These are phyloP conservation scores for Pichia thaimueangensis DNA, from an alignment of 805 yeast genomes.

Conservation along the genomic window DNA sequence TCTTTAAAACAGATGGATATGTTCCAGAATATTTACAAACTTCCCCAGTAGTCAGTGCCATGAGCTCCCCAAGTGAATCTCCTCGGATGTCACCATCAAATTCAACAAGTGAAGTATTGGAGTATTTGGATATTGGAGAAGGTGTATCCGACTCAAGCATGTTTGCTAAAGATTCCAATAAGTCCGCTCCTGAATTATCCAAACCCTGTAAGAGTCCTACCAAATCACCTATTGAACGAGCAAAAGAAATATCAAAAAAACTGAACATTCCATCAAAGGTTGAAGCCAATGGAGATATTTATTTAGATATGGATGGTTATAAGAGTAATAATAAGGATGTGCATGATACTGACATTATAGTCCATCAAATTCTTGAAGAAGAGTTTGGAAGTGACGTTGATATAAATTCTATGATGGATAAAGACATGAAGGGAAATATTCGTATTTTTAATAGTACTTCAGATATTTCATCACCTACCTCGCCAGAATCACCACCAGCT, in stretches of 20 bases:
- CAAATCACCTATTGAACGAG: slow-evolving; percentile 40
- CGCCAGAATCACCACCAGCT: background rate
- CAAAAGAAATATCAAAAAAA: slow-evolving; percentile 56
- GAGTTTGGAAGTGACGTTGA: slow-evolving; percentile 59
- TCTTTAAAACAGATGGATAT: slow-evolving; percentile 72
- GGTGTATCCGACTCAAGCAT: slow-evolving; percentile 16
- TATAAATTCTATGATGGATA: slow-evolving; percentile 39
- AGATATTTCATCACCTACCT: slow-evolving; percentile 2
- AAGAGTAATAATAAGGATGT: slow-evolving; percentile 78
- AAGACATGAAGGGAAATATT: slow-evolving; percentile 63
- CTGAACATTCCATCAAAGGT: slow-evolving; percentile 81
- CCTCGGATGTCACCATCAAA: slow-evolving; percentile 19
- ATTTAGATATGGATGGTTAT: slow-evolving; percentile 93
- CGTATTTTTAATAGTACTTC: slow-evolving; percentile 34
- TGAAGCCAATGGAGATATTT: slow-evolving; percentile 83
- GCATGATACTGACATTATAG: slow-evolving; percentile 66
- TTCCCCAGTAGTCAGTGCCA: slow-evolving; percentile 74
- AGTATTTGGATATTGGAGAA: slow-evolving; percentile 41
- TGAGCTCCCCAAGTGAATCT: slow-evolving; percentile 48
- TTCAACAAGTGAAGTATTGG: slow-evolving; percentile 37
- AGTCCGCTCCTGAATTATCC: background rate
- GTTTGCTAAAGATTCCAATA: background rate
- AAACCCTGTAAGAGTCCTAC: slow-evolving; percentile 1
- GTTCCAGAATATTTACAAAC: slow-evolving; percentile 78
- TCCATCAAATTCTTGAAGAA: slow-evolving; percentile 66